Evolutionary conservation across 2,329 filamentous ascomycete genomes (phyloP), one percentile per base, ranked within the genome.

Genomic region (Botryosphaeria dothidea): DNA sequence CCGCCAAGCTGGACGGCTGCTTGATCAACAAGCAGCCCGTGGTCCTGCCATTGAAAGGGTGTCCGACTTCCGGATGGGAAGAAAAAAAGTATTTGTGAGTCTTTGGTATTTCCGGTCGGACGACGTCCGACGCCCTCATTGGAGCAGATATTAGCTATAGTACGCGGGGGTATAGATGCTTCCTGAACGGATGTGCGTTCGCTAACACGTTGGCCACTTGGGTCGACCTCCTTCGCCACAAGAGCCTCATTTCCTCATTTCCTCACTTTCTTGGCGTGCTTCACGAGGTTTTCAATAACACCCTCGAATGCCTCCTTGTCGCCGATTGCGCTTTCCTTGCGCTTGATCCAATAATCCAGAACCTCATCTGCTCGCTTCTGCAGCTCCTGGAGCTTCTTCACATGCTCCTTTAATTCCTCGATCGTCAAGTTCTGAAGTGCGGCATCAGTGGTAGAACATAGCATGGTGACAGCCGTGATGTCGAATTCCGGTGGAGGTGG

Each of bases 261-360:
- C 74, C 92, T 86, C 65, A 92, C 88, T 80, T 93, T 92, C 76
- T 92, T 85, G 57, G 92, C 92, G 80, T 96, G 92, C 77, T 93
- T 95, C 48, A 97, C 94, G 69, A 98, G 78, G 77, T 97, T 97
- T 80, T 97, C 94, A 84, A 98, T 97, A 17, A 98, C 94, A 0
- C 92, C 93, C 75, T 98, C 94, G 76, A 97, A 95, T 2, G 93
- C 92, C 75, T 97, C 94, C 70, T 95, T 90, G 74, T 98, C 94
- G 45, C 92, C 92, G 68, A 96, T 81, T 71, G 94, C 92, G 70
- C 93, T 92, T 74, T 97, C 93, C 62, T 91, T 90, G 71, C 89
- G 83, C 81, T 92, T 91, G 70, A 92, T 85, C 94, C 94, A 98
- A 75, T 94, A 96, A 69, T 92, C 91, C 61, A 97, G 81, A 43